Conservation (phyloP, 352 stramenopile species). For the Pythium biforme region DNA sequence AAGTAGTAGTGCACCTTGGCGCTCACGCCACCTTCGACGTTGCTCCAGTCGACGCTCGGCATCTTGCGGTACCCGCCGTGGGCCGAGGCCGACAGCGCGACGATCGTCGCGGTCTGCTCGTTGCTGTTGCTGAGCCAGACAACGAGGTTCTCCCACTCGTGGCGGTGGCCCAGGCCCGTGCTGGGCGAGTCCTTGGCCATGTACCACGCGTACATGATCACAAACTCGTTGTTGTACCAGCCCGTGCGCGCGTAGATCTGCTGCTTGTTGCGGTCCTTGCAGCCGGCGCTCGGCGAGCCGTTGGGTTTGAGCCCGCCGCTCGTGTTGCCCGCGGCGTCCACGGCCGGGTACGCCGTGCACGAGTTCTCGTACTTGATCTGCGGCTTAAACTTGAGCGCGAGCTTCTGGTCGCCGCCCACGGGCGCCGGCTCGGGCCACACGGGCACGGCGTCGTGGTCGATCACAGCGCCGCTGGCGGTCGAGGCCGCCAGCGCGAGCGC, state of each 20-base stretch:
- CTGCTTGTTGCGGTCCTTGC: conserved; percentile 20
- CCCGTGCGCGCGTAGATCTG: conserved; percentile 32
- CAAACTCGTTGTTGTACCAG: conserved; percentile 27
- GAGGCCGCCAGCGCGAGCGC: conserved; percentile 15
- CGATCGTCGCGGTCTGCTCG: conserved; percentile 10
- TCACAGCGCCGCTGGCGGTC: conserved; percentile 12
- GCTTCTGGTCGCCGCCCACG: conserved; percentile 18
- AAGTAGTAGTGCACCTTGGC: conserved; percentile 20
- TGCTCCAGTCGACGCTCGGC: conserved; percentile 6
- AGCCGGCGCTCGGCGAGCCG: conserved; percentile 24
- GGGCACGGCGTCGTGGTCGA: conserved; percentile 28
- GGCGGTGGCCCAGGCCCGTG: conserved; percentile 32
- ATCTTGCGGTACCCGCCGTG: conserved; percentile 22
- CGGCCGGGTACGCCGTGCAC: conserved; percentile 39
- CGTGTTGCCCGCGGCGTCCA: conserved; percentile 30
- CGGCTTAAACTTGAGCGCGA: conserved; percentile 32
- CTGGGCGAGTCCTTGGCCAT: conserved; percentile 41
- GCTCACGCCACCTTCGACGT: conserved; percentile 12
- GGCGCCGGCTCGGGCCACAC: conserved; percentile 28
- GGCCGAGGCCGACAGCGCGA: conserved; percentile 16
- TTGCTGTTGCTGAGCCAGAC: conserved; percentile 38
- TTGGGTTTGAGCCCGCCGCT: conserved; percentile 33
- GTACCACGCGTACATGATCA: conserved; percentile 43
- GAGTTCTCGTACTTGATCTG: conserved; percentile 37
- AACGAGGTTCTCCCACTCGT: conserved; percentile 38